Evolutionary conservation across 805 yeast genomes (phyloP).

Genomic region (Cyberlindnera samutprakarnensis): DNA sequence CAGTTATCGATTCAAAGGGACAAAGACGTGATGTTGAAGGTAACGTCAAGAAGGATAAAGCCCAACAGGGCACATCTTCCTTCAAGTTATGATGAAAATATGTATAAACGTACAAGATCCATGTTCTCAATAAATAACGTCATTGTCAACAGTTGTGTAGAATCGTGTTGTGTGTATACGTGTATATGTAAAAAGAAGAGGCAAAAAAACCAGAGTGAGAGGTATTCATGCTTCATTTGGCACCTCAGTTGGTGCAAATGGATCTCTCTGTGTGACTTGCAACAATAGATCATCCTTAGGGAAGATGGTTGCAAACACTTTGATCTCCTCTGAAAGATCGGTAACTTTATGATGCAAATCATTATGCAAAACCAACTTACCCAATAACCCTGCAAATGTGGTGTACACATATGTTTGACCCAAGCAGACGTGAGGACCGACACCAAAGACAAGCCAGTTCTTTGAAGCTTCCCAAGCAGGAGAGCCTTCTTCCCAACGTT

Average conservation of each 20-base stretch:
- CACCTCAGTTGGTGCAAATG: slow-evolving; percentile 19
- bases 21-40: slow-evolving; percentile 69
- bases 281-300: slow-evolving; percentile 91
- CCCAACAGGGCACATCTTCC: slow-evolving; percentile 16
- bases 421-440: slow-evolving; percentile 94
- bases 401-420: slow-evolving; percentile 93
- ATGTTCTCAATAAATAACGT: too few relatives aligned
- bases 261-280: slow-evolving; percentile 62
- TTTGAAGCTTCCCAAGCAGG: slow-evolving; percentile 68
- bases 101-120: too few relatives aligned
- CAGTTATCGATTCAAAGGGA: slow-evolving; percentile 72
- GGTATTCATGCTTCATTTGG: too few relatives aligned
- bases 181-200: neutral
- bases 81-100: slow-evolving; percentile 18
- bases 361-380: slow-evolving; percentile 77
- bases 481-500: slow-evolving; percentile 84
- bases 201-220: too few relatives aligned
- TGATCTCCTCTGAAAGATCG: slow-evolving; percentile 79
- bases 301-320: slow-evolving; percentile 96
- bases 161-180: neutral
- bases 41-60: slow-evolving; percentile 41
- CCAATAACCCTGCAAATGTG: slow-evolving; percentile 83
- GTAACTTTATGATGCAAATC: slow-evolving; percentile 83
- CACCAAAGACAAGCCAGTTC: slow-evolving; percentile 95
- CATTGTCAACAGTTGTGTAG: neutral